These are phyloP conservation scores for Epichloe brachyelytri DNA, from an alignment of 2,329 filamentous ascomycete genomes.

Conservation along the genomic window DNA sequence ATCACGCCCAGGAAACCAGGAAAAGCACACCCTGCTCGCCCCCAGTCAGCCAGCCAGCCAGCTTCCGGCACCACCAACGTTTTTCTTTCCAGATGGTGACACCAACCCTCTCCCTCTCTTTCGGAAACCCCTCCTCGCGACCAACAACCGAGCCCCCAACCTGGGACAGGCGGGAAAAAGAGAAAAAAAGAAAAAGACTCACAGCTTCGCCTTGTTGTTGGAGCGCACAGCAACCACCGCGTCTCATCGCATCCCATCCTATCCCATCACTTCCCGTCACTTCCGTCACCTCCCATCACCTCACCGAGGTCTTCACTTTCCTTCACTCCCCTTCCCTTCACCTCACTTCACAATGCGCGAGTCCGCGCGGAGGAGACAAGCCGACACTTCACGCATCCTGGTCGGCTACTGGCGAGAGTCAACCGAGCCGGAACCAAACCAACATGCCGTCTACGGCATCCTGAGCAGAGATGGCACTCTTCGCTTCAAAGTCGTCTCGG, in stretches of 20 bases:
- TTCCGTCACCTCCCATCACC: not conserved
- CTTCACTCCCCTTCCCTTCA: not conserved
- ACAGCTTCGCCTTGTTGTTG: not conserved
- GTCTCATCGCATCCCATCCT: not conserved
- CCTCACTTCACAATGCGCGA: not conserved
- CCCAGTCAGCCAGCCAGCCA: not conserved
- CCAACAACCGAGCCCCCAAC: not conserved
- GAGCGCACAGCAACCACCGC: not conserved
- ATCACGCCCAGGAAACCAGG: not conserved
- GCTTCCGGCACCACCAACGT: not conserved
- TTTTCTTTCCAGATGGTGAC: slow-evolving; percentile 1
- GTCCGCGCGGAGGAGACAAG: not conserved
- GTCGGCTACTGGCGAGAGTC: slow-evolving; percentile 3
- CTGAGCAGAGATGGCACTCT: slow-evolving; percentile 1
- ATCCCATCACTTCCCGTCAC: too few relatives aligned
- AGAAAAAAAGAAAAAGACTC: not conserved
- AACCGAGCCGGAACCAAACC: not conserved
- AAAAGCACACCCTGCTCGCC: not conserved
- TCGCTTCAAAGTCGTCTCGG: slow-evolving; percentile 1
- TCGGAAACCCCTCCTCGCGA: not conserved
- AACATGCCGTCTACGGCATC: slow-evolving; percentile 2
- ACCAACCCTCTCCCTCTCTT: not conserved
- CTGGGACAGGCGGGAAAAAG: not conserved
- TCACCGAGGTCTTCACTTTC: too few relatives aligned
- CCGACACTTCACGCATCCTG: not conserved